Conservation (phyloP, 1,284 basidiomycete genomes). For the Ceratobasidium sp. region DNA sequence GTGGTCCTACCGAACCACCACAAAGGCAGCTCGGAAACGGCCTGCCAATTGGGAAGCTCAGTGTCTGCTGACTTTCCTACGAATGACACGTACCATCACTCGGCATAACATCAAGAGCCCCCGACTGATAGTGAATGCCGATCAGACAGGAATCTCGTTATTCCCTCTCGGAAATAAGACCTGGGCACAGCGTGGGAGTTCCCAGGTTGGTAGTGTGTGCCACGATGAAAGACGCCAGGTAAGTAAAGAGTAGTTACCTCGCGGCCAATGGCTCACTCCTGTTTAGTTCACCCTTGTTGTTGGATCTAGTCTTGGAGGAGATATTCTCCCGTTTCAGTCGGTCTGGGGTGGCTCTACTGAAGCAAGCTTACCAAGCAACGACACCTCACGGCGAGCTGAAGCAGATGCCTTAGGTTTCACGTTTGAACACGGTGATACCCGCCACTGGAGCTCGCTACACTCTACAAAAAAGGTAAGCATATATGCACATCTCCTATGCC, state of each 20-base stretch:
- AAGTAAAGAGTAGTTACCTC: not conserved
- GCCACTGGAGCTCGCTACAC: slow-evolving; percentile 5
- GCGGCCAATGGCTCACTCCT: not conserved
- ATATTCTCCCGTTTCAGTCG: slow-evolving; percentile 16
- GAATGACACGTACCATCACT: not conserved
- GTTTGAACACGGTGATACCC: not conserved
- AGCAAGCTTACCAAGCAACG: not conserved
- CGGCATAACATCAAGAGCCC: not conserved
- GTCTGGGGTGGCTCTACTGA: slow-evolving; percentile 15
- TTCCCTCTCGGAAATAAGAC: slow-evolving; percentile 8
- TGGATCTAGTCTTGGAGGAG: not conserved
- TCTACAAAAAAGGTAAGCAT: slow-evolving; percentile 5
- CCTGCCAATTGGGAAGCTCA: not conserved
- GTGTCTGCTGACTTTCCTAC: not conserved
- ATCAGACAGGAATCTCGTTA: not conserved
- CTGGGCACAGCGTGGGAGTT: not conserved
- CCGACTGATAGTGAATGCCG: not conserved
- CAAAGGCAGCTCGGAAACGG: not conserved
- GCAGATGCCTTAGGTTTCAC: not conserved
- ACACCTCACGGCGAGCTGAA: not conserved
- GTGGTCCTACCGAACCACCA: not conserved
- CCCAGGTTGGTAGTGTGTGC: not conserved
- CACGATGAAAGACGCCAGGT: slow-evolving; percentile 18
- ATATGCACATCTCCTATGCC: not conserved
- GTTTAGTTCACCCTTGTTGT: slow-evolving; percentile 4